phyloP scores from a whole-genome alignment of 2,329 filamentous ascomycete genomes.

The Exophiala calicioides region DNA sequence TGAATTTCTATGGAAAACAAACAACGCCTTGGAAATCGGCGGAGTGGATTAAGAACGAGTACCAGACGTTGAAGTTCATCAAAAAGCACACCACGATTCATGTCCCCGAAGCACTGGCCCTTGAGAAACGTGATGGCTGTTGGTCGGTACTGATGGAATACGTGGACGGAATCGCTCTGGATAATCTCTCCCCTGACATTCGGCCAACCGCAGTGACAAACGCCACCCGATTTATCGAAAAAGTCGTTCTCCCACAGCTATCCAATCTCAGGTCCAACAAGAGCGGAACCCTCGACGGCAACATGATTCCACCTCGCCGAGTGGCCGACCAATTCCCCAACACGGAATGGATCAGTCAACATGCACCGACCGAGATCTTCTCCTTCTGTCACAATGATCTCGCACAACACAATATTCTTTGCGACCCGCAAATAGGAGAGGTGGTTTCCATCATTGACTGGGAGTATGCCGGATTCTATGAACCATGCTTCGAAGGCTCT shows the following conservation, averaged over 20 bases:
- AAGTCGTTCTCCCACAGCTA: constrained; percentile 3
- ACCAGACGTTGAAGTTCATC: not conserved
- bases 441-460: constrained; percentile 43
- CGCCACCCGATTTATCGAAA: not conserved
- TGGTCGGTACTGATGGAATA: constrained; percentile 3
- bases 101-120: not conserved
- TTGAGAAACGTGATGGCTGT: not conserved
- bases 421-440: constrained; percentile 36
- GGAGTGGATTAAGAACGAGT: not conserved
- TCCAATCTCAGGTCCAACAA: not conserved
- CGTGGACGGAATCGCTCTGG: constrained; percentile 1
- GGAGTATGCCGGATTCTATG: constrained; percentile 44
- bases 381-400: constrained; percentile 33
- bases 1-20: not conserved
- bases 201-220: constrained; percentile 1
- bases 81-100: not conserved
- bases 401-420: constrained; percentile 33
- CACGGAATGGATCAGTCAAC: not conserved
- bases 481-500: constrained; percentile 32
- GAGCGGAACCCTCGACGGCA: not conserved
- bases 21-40: not conserved
- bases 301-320: constrained; percentile 1
- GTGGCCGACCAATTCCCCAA: not conserved
- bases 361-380: not conserved
- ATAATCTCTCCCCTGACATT: not conserved